These are phyloP conservation scores for Trametes coccinea DNA, from an alignment of 768 basidiomycete species.

Conservation along the genomic window DNA sequence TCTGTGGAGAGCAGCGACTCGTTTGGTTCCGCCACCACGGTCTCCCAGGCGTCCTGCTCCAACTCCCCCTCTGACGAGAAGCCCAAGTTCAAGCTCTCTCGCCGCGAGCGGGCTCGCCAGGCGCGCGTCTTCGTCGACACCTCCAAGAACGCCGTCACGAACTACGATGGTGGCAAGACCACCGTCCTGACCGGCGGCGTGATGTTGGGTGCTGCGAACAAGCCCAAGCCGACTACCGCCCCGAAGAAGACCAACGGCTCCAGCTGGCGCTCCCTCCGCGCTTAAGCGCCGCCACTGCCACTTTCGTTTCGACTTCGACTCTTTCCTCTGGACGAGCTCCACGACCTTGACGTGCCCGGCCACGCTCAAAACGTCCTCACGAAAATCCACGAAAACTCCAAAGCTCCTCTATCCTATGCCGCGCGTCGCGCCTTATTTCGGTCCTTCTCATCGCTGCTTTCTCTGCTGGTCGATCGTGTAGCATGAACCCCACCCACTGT, in stretches of 20 bases:
- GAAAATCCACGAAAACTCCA: conserved; percentile 24
- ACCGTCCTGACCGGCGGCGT: conserved; percentile 86
- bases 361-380: conserved; percentile 22
- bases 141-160: conserved; percentile 76
- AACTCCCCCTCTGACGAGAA: conserved; percentile 29
- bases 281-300: conserved; percentile 31
- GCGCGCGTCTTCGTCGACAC: conserved; percentile 73
- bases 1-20: conserved; percentile 52
- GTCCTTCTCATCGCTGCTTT: conserved; percentile 20
- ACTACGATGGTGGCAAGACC: conserved; percentile 87
- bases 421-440: conserved; percentile 20
- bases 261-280: conserved; percentile 62
- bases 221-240: conserved; percentile 33
- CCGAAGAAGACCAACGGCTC: conserved; percentile 25
- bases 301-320: conserved; percentile 19
- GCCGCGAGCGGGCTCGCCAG: conserved; percentile 68
- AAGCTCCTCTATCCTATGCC: conserved; percentile 16
- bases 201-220: conserved; percentile 62
- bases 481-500: conserved; percentile 25
- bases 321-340: conserved; percentile 23
- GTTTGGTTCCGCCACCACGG: conserved; percentile 39
- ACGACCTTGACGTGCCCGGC: conserved; percentile 22
- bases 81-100: conserved; percentile 51
- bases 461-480: conserved; percentile 30
- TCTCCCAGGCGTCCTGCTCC: conserved; percentile 41